phyloP scores from a whole-genome alignment of 371 early-diverging fungal species.

The Rhizopus delemar region DNA sequence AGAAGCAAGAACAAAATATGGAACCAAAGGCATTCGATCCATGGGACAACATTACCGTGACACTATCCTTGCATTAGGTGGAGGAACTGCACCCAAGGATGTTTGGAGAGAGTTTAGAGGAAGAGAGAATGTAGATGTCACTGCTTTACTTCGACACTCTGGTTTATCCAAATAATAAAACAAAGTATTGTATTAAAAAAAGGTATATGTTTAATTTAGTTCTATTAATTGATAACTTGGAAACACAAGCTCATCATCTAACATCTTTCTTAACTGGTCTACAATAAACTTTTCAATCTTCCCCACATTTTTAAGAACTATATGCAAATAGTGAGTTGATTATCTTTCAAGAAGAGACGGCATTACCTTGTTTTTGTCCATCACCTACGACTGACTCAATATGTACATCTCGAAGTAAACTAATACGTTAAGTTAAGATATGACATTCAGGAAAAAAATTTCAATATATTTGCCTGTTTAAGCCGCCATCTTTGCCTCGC shows the following conservation, averaged over 20 bases:
- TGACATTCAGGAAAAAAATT: neutral
- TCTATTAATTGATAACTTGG: conserved; percentile 73
- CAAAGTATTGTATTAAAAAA: neutral
- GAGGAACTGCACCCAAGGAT: conserved; percentile 60
- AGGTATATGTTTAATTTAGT: conserved; percentile 15
- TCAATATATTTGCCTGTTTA: conserved; percentile 32
- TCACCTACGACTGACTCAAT: conserved; percentile 92
- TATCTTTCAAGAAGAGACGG: neutral
- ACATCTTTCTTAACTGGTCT: conserved; percentile 82
- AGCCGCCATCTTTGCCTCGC: conserved; percentile 28
- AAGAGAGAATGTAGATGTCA: conserved; percentile 53
- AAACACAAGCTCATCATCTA: conserved; percentile 90
- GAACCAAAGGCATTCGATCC: conserved; percentile 28
- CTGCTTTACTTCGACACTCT: conserved; percentile 61
- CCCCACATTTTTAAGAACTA: conserved; percentile 89
- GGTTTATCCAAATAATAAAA: conserved; percentile 40
- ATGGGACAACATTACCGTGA: conserved; percentile 63
- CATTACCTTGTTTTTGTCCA: conserved; percentile 77
- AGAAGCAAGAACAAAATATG: conserved; percentile 45
- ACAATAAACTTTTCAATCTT: conserved; percentile 91
- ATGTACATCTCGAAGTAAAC: conserved; percentile 72
- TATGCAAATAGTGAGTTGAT: neutral
- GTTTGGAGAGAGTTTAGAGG: conserved; percentile 67
- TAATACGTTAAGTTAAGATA: conserved; percentile 16
- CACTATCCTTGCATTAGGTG: conserved; percentile 67